Evolutionary conservation across 1,284 basidiomycete genomes (phyloP).

Genomic region (Porogramme epimiltina): DNA sequence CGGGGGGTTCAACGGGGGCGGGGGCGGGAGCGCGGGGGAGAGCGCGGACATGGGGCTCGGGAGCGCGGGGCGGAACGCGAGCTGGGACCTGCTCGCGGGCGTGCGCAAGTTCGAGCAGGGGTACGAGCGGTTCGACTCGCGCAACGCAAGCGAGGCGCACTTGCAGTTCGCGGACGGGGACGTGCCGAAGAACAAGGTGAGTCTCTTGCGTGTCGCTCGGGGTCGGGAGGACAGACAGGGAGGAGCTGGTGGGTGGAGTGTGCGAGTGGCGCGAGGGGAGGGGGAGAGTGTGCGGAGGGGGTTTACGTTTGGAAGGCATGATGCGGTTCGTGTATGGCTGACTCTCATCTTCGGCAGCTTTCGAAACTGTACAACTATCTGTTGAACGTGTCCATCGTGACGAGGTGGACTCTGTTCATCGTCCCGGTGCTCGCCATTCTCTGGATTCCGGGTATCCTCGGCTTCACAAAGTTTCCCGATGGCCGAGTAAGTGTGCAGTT

Average conservation of each 20-base stretch:
- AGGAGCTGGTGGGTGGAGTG: background rate
- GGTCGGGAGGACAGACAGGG: background rate
- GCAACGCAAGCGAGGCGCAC: constrained; percentile 54
- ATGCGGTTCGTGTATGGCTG: too few species aligned
- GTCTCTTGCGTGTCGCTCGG: background rate
- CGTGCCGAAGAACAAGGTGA: constrained; percentile 55
- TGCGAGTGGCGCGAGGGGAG: background rate
- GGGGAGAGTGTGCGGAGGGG: background rate
- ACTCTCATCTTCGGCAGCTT: constrained; percentile 38
- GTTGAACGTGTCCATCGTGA: constrained; percentile 76
- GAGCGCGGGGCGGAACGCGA: constrained; percentile 29
- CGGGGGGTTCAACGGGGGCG: constrained; percentile 1
- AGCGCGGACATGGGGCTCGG: constrained; percentile 10
- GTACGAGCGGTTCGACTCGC: constrained; percentile 63
- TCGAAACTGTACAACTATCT: constrained; percentile 72
- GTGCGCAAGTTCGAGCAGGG: constrained; percentile 54
- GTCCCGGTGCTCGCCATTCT: constrained; percentile 69
- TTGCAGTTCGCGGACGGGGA: constrained; percentile 68
- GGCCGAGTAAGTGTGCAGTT: constrained; percentile 44
- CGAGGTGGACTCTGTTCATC: constrained; percentile 82
- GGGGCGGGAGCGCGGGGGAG: constrained; percentile 16
- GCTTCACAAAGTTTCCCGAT: constrained; percentile 59
- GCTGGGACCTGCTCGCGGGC: constrained; percentile 58
- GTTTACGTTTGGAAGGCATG: background rate
- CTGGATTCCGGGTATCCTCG: constrained; percentile 80